A percentile compares a stretch with the other conserved stretches of the same genome.
phyloP scores from a whole-genome alignment of 2,329 filamentous ascomycete genomes.

The Diaporthe destruens region DNA sequence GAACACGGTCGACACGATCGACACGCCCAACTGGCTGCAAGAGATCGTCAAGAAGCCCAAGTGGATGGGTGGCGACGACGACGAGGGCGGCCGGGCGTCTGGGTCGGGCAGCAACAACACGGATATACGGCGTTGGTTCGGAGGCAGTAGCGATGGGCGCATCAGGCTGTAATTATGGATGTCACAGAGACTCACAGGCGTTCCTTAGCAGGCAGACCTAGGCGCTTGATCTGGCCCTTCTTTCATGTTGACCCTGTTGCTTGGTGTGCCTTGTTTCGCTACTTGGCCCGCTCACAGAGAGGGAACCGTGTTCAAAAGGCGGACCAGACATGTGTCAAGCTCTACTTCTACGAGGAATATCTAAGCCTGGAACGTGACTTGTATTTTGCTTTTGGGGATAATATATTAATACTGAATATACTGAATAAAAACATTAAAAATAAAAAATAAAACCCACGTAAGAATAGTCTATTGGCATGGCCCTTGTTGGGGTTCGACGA shows the following conservation, averaged over 20 bases:
- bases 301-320: neutral
- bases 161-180: constrained; percentile 47
- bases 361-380: neutral
- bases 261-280: too few species aligned
- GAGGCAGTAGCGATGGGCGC: constrained; percentile 57
- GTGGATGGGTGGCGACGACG: constrained; percentile 79
- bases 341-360: neutral
- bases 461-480: neutral
- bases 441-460: neutral
- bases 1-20: constrained; percentile 90
- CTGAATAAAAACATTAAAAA: constrained; percentile 2
- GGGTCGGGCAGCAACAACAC: constrained; percentile 48
- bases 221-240: neutral
- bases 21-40: constrained; percentile 85
- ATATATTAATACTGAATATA: neutral
- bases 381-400: neutral
- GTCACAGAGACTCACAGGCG: neutral
- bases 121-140: constrained; percentile 71
- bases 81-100: constrained; percentile 47
- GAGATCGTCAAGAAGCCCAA: constrained; percentile 79
- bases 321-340: neutral
- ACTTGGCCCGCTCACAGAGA: neutral
- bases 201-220: neutral
- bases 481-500: neutral
- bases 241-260: neutral